Evolutionary conservation across 345 rosid species (phyloP).

Genomic region (Excoecaria cochinchinensis): DNA sequence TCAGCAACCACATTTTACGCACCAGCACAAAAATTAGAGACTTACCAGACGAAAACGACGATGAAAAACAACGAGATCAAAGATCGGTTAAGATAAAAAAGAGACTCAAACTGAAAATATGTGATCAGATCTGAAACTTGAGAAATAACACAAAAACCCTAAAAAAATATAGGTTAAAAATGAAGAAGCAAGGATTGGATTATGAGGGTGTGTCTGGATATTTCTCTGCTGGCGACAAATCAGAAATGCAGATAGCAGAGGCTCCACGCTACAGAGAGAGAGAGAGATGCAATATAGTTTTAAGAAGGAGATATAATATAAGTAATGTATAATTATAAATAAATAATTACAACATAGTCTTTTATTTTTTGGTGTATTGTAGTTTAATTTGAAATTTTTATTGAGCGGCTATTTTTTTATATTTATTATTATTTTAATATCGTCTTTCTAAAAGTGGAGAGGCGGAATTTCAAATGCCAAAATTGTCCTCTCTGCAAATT

Average conservation of each 20-base stretch:
- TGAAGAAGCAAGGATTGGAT: not conserved
- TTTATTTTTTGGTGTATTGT: conserved; percentile 1
- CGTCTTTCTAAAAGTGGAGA: not conserved
- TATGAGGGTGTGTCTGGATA: not conserved
- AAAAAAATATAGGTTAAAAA: too few relatives aligned
- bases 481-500: not conserved
- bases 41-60: not conserved
- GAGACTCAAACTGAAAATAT: not conserved
- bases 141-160: conserved; percentile 3
- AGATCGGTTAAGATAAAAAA: conserved; percentile 1
- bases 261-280: conserved; percentile 13
- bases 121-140: conserved; percentile 21
- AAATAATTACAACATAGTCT: too few relatives aligned
- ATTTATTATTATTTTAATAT: not conserved
- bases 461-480: not conserved
- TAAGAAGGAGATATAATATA: not conserved
- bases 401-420: conserved; percentile 27
- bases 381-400: conserved; percentile 15
- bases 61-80: not conserved
- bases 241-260: conserved; percentile 27
- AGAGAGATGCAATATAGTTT: conserved; percentile 16
- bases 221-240: conserved; percentile 11
- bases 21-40: not conserved
- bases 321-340: not conserved
- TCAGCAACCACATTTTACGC: not conserved